Evolutionary conservation across 2,329 filamentous ascomycete genomes (phyloP), one percentile per base, ranked within the genome.

Genomic region (Colletotrichum camelliae): DNA sequence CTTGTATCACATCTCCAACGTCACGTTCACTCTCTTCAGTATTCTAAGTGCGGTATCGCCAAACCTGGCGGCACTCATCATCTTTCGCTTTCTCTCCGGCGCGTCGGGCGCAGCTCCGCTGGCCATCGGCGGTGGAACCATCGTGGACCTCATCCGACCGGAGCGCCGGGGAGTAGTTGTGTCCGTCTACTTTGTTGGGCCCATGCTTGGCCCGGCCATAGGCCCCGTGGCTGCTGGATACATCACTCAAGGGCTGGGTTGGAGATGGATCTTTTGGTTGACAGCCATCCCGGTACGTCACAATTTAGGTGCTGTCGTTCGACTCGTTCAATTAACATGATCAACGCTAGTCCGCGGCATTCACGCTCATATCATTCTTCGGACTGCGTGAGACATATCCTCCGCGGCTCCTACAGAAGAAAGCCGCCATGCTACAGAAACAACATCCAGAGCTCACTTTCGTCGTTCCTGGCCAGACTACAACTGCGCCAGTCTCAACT

Each of bases 101-200:
- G 43, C 55, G 3, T 48, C 39, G 6, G 72, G 66, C 7, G 24
- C 66, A 16, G 65, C 58, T 7, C 66, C 67, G 4, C 24, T 74
- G 9, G 62, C 72, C 12, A 58, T 93, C 78, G 93, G 92, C 9
- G 91, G 91, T 37, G 92, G 92, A n/a, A 91, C 91, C 2, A 91
- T 94, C 35, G 90, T 91, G 29, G 93, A 95, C 81, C 87, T 94
- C 82, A 88, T 94, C 31, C 80, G 82, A 0, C 88, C 88, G 58
- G 89, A 92, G 78, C 86, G 90, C 77, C 87, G 92, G 43, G 91
- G 89, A 16, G 83, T 85, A 4, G 90, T 90, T 69, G 92, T 93
- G 89, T 86, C 88, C 2, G 83, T 80, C 18, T 89, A 86, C 71
- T 81, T 82, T 39, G 81, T 88, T 33, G 87, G 86, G 0, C 86